Base-by-base conservation (phyloP, 306 rosid genomes). In the Cyclanthera cordifolia region DNA sequence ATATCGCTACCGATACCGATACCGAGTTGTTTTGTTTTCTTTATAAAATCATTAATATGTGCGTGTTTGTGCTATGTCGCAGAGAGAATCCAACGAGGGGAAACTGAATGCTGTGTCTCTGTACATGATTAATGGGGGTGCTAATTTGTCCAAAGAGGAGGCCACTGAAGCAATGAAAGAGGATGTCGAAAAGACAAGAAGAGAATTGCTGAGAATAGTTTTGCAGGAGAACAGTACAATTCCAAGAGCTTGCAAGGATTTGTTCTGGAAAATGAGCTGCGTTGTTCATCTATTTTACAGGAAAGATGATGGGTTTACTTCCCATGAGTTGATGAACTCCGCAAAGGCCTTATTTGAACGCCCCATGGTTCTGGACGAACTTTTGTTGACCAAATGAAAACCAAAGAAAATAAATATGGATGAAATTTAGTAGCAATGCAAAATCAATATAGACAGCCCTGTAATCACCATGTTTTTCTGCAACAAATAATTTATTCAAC, bases 61-160 rank as follows among this genome's bases (percentile, higher is more conserved):
- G 43, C 8, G 5, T 37, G 43, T 37, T 10, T 37, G 43, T 20
- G 34, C 9, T 20, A 11, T 41, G 20, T 17, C 74, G 83, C 82
- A 91, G 98, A 84, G 91, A 72, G 98, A 93, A 78, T 85, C 78
- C 3, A 84, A 49, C 5, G 85, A 93, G 75, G 98, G 96, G 70
- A 93, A 92, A 77, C 17, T 93, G 59, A 92, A 87, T 76, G 82
- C 82, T 0, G 50, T 92, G 19, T 32, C 83, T 8, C 69, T 92
- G 77, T 73, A 56, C 24, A 37, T 81, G 63, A 55, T 74, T 74
- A 82, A 77, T 10, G 79, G 79, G 2, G 71, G 67, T 65, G 85
- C 83, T 8, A 67, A 8, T 19, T 3, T 24, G 14, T 75, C 81
- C 5, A 78, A 60, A 55, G 91, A 84, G 76, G 88, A 83, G 34